phyloP scores from a whole-genome alignment of 2,329 filamentous ascomycete genomes.

The Phoma sp. region DNA sequence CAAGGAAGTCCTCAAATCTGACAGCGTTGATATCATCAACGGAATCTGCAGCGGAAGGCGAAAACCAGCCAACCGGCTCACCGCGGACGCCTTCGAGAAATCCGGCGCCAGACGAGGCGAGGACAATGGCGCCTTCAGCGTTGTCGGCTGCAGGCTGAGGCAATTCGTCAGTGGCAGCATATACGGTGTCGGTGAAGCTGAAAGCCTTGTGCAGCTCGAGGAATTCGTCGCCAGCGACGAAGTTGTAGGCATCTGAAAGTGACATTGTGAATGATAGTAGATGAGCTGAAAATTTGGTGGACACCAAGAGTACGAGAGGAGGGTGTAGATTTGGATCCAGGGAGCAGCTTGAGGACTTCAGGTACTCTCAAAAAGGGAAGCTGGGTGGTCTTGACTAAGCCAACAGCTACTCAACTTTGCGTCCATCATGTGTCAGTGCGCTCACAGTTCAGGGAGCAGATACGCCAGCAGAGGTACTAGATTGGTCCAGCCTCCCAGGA shows the following conservation, averaged over 20 bases:
- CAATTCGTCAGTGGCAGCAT: neutral
- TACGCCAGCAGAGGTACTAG: neutral
- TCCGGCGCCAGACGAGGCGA: neutral
- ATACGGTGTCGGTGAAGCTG: neutral
- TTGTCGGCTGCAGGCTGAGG: neutral
- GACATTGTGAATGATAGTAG: neutral
- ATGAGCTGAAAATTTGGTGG: neutral
- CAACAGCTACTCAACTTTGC: neutral
- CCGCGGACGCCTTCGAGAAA: neutral
- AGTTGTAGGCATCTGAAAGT: neutral
- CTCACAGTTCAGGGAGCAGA: neutral
- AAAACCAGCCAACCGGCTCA: neutral
- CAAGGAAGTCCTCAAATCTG: neutral
- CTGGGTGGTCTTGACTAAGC: slow-evolving; percentile 5
- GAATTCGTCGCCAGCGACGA: slow-evolving; percentile 1
- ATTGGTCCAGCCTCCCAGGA: slow-evolving; percentile 9
- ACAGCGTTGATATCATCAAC: neutral
- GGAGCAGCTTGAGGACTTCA: neutral
- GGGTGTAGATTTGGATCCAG: neutral
- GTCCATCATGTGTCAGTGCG: neutral
- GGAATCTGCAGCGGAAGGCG: neutral
- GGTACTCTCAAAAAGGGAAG: neutral
- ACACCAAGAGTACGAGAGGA: neutral
- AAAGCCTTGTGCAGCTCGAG: neutral
- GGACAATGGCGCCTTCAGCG: neutral